Evolutionary conservation across 83 land plant genomes (phyloP), one percentile per base, ranked within the genome.

Genomic region (Thuja plicata): DNA sequence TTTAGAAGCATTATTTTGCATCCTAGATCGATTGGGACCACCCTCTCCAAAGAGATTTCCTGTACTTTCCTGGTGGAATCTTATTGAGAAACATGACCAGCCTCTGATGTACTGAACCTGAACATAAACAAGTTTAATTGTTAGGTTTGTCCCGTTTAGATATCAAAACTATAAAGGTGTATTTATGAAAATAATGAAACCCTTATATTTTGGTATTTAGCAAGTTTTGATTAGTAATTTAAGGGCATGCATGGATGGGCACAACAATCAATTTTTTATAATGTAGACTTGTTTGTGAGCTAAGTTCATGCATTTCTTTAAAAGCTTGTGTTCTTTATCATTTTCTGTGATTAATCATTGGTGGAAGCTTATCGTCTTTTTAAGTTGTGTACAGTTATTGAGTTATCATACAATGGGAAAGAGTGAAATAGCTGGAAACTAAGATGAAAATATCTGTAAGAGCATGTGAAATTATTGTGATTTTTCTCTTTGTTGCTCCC

Each of bases 81-180:
- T 80, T 27, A 21, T 80, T 80, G 9, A 9, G 83, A 80, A 80
- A 80, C n/a, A 7, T 40, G 48, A 34, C 30, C 21, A 80, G 30
- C 27, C 30, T 80, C 45, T 43, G n/a, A 41, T 80, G 30, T 38
- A 80, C 40, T 21, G 43, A 79, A 40, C 21, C 24, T 46, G 54
- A 34, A n/a, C 32, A 83, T 48, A 4, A 11, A 48, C 35, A 30
- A 13, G 35, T 83, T 45, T 30, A 45, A 46, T 40, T 83, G 79
- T 76, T 27, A 76, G 85, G 32, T 48, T 83, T 83, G 85, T 48
- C 85, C 15, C 35, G 13, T 80, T 45, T 83, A 83, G 85, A 45
- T 9, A 5, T 82, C 32, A 83, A 48, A 48, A 48, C 5, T n/a
- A 57, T 83, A 46, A n/a, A 45, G 54, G 34, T 13, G 19, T n/a